Evolutionary conservation across 2,329 filamentous ascomycete genomes (phyloP), one percentile per base, ranked within the genome.

Genomic region (Gaeumannomyces tritici): DNA sequence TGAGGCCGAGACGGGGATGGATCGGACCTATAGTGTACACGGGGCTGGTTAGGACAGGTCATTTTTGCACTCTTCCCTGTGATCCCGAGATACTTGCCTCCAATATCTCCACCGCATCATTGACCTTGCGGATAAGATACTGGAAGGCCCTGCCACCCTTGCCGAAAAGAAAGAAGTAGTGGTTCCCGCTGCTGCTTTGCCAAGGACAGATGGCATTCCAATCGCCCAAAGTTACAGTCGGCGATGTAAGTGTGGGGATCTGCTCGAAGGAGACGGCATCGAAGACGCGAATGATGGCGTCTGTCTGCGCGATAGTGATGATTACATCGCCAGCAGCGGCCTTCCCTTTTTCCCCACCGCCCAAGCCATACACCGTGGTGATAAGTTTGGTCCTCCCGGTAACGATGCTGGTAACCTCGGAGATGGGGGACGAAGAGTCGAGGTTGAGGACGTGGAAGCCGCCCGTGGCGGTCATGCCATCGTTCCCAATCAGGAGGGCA

Each of bases 171-270:
- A 74, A 80, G 4, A 80, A 60, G 62, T 80, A 80, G 42, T 76
- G 70, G 55, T 77, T 75, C 2, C 73, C 74, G 24, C 72, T 76
- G 24, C 66, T 67, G 61, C 74, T 77, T 64, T 71, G 76, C 78
- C 77, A 80, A 12, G 72, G 69, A 66, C 79, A 81, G 6, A 80
- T 65, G 1, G 78, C 74, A 18, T 78, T 79, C 76, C 78, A 80
- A 65, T 80, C 78, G 0, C 79, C 78, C 18, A 79, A 68, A 1
- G 73, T 69, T 28, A 69, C 74, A 13, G 71, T 69, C 28, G 59
- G 47, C 28, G 55, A 56, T 56, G 51, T 70, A 64, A 4, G 73
- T 73, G 6, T 68, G 68, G 24, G 74, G 62, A 62, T 74, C 27
- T 28, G 70, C 58, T 71, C 66, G 4, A 74, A 63, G 2, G 65